Percentiles rank a stretch among this genome's conserved stretches.
Conservation (phyloP, 2,329 filamentous ascomycete species). For the Penicillium sp. region DNA sequence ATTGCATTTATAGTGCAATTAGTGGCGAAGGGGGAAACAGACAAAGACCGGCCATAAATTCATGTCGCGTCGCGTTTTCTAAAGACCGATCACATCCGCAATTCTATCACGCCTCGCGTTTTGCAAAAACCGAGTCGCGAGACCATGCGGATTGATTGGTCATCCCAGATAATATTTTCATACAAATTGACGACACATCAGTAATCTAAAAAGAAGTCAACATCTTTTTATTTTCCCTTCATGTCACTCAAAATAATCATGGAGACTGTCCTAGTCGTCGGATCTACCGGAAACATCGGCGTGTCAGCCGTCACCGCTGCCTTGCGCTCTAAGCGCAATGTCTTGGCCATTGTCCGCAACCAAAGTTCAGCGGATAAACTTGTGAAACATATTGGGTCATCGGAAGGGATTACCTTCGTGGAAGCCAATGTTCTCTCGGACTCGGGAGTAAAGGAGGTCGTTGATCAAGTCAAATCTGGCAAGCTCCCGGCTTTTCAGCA, state of each 20-base stretch:
- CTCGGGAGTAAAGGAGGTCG: background rate
- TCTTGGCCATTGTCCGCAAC: background rate
- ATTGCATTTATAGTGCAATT: too few species aligned
- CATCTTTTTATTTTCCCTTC: background rate
- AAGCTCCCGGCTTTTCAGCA: background rate
- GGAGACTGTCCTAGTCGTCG: background rate
- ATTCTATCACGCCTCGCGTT: background rate
- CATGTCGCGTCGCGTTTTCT: background rate
- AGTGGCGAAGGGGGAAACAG: too few species aligned
- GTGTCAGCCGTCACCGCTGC: background rate
- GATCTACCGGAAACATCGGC: background rate
- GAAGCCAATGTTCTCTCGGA: background rate
- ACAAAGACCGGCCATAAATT: background rate
- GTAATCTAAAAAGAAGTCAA: background rate
- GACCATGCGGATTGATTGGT: background rate
- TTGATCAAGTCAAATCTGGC: background rate
- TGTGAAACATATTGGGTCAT: background rate
- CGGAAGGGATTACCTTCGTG: background rate
- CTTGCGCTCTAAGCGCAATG: background rate
- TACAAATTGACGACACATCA: background rate
- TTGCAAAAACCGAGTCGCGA: background rate
- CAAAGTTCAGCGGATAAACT: background rate
- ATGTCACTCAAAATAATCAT: background rate
- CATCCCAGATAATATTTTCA: too few species aligned
- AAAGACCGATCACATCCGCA: background rate